Evolutionary conservation across 345 rosid genomes (phyloP).

Genomic region (Eucalyptus curtisii): DNA sequence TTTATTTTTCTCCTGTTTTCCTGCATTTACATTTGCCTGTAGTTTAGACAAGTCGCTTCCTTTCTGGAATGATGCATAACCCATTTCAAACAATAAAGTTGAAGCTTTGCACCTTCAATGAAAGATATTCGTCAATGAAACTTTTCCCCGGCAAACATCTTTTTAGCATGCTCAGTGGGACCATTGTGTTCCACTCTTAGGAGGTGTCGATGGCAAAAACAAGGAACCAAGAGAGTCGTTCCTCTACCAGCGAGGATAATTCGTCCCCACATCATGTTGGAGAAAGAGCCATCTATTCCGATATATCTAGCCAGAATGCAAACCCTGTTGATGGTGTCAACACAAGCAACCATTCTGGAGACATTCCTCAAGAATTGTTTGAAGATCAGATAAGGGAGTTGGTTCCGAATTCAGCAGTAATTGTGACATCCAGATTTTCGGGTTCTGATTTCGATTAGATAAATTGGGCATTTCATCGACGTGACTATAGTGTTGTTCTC

Average conservation of each 20-base stretch:
- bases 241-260: neutral
- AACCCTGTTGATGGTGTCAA: neutral
- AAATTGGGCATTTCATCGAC: too few species aligned
- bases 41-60: too few species aligned
- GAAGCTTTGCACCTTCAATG: neutral
- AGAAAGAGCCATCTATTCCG: rapidly evolving
- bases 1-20: neutral
- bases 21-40: too few species aligned
- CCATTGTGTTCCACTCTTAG: neutral
- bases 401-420: rapidly evolving
- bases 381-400: neutral
- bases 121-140: neutral
- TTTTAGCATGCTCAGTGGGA: neutral
- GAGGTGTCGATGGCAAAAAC: neutral
- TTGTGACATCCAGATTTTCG: too few species aligned
- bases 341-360: neutral
- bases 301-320: neutral
- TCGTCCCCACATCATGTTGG: neutral
- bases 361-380: neutral
- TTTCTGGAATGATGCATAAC: too few species aligned
- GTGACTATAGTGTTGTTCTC: too few species aligned
- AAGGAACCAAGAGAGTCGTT: neutral
- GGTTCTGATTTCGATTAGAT: too few species aligned
- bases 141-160: neutral
- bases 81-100: neutral